Evolutionary conservation across 2,329 filamentous ascomycete species (phyloP).

Genomic region (Cladosporium sp.): DNA sequence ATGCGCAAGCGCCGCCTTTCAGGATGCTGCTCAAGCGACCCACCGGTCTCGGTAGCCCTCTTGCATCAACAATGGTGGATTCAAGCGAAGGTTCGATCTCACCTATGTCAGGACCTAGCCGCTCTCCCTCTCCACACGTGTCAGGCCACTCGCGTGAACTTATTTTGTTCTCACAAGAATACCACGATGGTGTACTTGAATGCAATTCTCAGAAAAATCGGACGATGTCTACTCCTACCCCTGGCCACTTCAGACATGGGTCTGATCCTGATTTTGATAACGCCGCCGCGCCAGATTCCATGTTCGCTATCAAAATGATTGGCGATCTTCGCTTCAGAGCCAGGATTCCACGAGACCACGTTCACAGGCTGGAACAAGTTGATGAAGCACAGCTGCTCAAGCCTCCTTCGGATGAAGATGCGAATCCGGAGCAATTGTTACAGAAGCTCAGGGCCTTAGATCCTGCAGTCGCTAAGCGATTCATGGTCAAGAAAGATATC

Average conservation of each 20-base stretch:
- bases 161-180: conserved; percentile 5
- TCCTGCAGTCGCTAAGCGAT: conserved; percentile 22
- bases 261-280: conserved; percentile 9
- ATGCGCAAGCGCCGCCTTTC: conserved; percentile 11
- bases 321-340: conserved; percentile 11
- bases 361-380: conserved; percentile 22
- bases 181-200: neutral
- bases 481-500: conserved; percentile 32
- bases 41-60: conserved; percentile 16
- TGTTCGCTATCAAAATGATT: conserved; percentile 18
- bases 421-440: conserved; percentile 23
- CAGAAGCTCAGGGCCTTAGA: conserved; percentile 22
- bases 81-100: conserved; percentile 6
- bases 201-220: neutral
- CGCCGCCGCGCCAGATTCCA: neutral
- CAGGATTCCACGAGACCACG: conserved; percentile 23
- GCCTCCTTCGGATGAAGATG: conserved; percentile 24
- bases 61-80: neutral
- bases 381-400: conserved; percentile 27
- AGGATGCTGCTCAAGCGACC: conserved; percentile 20
- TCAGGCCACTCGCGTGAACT: neutral
- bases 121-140: conserved; percentile 7
- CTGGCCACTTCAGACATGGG: conserved; percentile 1
- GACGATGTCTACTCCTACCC: neutral
- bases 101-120: conserved; percentile 4